Conservation (phyloP, 768 basidiomycete genomes). For the Suillus americanus region DNA sequence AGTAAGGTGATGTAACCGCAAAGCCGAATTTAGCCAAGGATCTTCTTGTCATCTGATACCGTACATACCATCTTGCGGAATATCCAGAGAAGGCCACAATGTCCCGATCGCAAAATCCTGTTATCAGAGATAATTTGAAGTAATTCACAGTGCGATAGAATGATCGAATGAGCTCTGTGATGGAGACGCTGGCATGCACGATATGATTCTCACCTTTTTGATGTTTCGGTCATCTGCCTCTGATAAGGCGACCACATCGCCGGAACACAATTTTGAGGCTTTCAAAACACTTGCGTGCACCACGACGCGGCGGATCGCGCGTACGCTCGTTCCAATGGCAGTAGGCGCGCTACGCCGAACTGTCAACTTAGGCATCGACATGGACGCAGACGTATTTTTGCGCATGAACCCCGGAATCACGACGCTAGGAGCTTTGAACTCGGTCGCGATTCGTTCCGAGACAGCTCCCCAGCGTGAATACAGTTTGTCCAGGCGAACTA, state of each 20-base stretch:
- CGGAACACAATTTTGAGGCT: constrained; percentile 59
- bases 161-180: constrained; percentile 7
- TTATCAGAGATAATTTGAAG: constrained; percentile 16
- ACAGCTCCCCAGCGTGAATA: neutral
- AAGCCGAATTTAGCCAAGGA: constrained; percentile 17
- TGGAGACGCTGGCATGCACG: constrained; percentile 11
- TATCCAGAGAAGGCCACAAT: constrained; percentile 73
- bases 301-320: constrained; percentile 61
- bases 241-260: constrained; percentile 64
- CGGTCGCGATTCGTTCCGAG: neutral
- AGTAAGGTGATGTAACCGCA: constrained; percentile 6
- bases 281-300: constrained; percentile 64
- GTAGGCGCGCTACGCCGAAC: neutral
- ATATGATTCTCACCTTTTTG: constrained; percentile 35
- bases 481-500: neutral
- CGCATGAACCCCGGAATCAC: neutral
- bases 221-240: constrained; percentile 32
- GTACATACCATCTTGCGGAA: constrained; percentile 57
- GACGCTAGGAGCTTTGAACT: neutral
- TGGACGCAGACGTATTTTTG: neutral
- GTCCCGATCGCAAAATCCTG: constrained; percentile 68
- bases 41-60: constrained; percentile 5
- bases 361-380: constrained; percentile 3
- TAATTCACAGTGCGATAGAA: constrained; percentile 13
- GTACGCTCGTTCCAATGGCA: constrained; percentile 17